These are phyloP conservation scores for Penicillium sp. DNA, from an alignment of 2,329 filamentous ascomycete species.

Conservation along the genomic window DNA sequence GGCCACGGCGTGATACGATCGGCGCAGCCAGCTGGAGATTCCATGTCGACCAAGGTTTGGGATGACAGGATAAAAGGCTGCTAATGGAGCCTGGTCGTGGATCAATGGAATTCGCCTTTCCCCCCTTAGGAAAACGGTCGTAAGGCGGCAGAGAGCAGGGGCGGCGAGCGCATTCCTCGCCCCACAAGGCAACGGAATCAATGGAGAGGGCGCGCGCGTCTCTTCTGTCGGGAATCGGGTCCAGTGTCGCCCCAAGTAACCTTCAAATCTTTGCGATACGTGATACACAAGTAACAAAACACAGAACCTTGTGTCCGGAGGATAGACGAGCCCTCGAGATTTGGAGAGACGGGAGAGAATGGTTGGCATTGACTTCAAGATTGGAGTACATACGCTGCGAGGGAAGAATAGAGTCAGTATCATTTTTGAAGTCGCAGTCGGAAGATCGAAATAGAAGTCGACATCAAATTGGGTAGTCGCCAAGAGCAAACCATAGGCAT, in stretches of 20 bases:
- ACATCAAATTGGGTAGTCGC: too few species aligned
- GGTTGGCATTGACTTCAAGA: too few species aligned
- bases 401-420: too few species aligned
- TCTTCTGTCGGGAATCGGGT: constrained; percentile 12
- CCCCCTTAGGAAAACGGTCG: background rate
- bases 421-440: too few species aligned
- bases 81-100: constrained; percentile 10
- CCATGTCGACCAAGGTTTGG: constrained; percentile 11
- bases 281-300: constrained; percentile 18
- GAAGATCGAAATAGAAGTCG: too few species aligned
- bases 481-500: too few species aligned
- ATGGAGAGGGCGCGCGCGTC: too few species aligned
- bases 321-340: constrained; percentile 3
- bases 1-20: constrained; percentile 12
- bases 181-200: constrained; percentile 7
- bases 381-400: too few species aligned
- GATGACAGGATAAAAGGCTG: constrained; percentile 10
- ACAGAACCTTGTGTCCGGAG: constrained; percentile 20
- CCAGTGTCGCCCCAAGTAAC: constrained; percentile 14
- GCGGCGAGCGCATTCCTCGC: background rate
- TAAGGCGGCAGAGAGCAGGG: background rate
- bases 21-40: constrained; percentile 9
- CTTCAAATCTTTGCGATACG: constrained; percentile 20
- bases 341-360: too few species aligned
- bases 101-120: background rate